These are phyloP conservation scores for Monosporascus ibericus DNA, from an alignment of 2,329 filamentous ascomycete genomes.

Conservation along the genomic window DNA sequence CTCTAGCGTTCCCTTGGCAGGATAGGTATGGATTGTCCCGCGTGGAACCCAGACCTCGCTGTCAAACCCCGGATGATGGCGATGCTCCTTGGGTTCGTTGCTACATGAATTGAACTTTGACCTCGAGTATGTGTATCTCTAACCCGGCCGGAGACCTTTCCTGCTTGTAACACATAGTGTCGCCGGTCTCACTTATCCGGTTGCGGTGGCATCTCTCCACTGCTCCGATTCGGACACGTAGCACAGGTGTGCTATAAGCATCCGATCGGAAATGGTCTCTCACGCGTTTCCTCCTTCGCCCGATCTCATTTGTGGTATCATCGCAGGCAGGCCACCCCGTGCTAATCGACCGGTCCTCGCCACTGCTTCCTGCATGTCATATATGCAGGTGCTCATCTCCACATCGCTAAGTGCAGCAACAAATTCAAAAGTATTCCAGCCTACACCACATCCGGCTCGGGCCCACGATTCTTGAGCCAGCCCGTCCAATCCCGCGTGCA, in stretches of 20 bases:
- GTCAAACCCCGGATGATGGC: too few relatives aligned
- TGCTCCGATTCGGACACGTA: not conserved
- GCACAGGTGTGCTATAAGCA: not conserved
- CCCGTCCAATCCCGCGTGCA: slow-evolving; percentile 22
- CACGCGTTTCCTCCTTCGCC: not conserved
- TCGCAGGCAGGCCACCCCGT: too few relatives aligned
- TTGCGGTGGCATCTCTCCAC: not conserved
- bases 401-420: slow-evolving; percentile 11
- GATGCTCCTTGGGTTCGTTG: too few relatives aligned
- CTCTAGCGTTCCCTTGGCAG: too few relatives aligned
- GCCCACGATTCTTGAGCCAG: slow-evolving; percentile 6
- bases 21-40: too few relatives aligned
- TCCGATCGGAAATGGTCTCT: not conserved
- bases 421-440: slow-evolving; percentile 5
- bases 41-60: too few relatives aligned
- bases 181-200: not conserved
- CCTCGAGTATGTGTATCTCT: too few relatives aligned
- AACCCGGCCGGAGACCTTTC: not conserved
- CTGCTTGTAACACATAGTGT: not conserved
- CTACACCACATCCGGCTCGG: slow-evolving; percentile 22
- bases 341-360: slow-evolving; percentile 12
- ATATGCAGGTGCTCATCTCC: slow-evolving; percentile 23
- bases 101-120: too few relatives aligned
- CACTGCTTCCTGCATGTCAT: slow-evolving; percentile 20
- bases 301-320: not conserved